phyloP scores from a whole-genome alignment of 306 rosid genomes.

The Elaeagnus macrophylla region DNA sequence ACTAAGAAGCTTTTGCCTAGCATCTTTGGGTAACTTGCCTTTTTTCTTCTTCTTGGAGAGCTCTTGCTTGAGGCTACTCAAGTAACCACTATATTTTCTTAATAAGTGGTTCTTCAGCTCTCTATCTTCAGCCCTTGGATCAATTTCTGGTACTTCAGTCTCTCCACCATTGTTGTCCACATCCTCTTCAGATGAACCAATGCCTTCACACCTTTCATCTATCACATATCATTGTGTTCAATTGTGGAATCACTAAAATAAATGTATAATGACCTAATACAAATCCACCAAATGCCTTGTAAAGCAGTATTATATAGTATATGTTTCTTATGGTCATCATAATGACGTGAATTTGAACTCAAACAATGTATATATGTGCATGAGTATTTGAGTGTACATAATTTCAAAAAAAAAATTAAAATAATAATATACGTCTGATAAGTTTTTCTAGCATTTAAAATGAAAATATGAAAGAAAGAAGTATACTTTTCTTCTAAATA shows the following conservation, averaged over 20 bases:
- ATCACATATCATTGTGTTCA: background rate
- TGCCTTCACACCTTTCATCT: constrained; percentile 72
- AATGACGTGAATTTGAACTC: too few species aligned
- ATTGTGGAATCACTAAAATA: background rate
- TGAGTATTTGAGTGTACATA: too few species aligned
- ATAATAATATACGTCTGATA: too few species aligned
- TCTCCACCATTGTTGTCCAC: constrained; percentile 80
- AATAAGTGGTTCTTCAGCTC: constrained; percentile 82
- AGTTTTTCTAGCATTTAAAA: too few species aligned
- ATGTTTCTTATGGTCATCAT: too few species aligned
- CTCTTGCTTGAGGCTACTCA: constrained; percentile 90
- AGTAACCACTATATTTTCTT: constrained; percentile 85
- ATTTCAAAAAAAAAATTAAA: too few species aligned
- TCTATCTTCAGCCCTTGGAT: constrained; percentile 86
- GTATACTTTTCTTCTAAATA: too few species aligned
- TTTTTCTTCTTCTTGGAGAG: constrained; percentile 97
- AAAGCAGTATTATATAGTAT: too few species aligned
- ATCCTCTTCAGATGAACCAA: constrained; percentile 83
- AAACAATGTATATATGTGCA: too few species aligned
- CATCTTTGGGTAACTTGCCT: constrained; percentile 94
- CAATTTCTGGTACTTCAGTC: constrained; percentile 69
- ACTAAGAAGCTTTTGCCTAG: constrained; percentile 84
- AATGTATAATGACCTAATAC: too few species aligned
- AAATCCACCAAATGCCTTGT: too few species aligned
- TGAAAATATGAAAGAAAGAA: too few species aligned